Conservation (phyloP, 2,329 filamentous ascomycete species). For the Aspergillus fischeri region DNA sequence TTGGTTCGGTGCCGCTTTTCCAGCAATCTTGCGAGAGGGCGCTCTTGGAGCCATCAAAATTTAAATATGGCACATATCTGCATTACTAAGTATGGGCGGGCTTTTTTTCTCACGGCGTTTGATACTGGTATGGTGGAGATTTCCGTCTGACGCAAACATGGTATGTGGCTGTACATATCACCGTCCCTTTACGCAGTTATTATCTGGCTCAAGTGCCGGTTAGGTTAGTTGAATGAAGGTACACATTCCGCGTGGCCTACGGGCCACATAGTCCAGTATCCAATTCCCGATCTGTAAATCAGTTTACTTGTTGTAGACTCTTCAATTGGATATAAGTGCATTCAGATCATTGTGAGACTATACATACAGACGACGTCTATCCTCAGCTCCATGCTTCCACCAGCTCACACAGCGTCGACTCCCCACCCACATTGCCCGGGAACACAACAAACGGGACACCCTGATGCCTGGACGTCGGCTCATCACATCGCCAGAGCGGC, state of each 20-base stretch:
- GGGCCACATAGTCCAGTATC: conserved; percentile 10
- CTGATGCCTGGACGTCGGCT: conserved; percentile 48
- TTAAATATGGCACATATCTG: conserved; percentile 7
- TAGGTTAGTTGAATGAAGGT: conserved; percentile 24
- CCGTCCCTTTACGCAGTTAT: conserved; percentile 10
- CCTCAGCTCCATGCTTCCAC: conserved; percentile 38
- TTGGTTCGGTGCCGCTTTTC: background rate
- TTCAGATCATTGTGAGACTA: background rate
- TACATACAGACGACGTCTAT: background rate
- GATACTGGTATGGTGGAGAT: conserved; percentile 4
- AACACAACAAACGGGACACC: conserved; percentile 57
- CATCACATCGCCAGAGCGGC: conserved; percentile 57
- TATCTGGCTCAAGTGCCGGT: conserved; percentile 13
- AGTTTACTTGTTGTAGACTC: background rate
- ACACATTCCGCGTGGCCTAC: conserved; percentile 18
- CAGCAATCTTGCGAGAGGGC: conserved; percentile 6
- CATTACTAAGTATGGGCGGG: background rate
- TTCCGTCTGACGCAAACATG: conserved; percentile 5
- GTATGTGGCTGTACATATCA: conserved; percentile 20
- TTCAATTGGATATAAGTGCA: no score
- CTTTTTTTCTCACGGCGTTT: background rate
- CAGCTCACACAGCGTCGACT: conserved; percentile 45
- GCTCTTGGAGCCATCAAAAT: conserved; percentile 1
- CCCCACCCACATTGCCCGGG: conserved; percentile 55
- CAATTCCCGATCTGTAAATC: background rate